Percentiles rank a stretch among this genome's conserved stretches.
These are phyloP conservation scores for Paracamarosporium sp. DNA, from an alignment of 2,329 filamentous ascomycete genomes.

Conservation along the genomic window DNA sequence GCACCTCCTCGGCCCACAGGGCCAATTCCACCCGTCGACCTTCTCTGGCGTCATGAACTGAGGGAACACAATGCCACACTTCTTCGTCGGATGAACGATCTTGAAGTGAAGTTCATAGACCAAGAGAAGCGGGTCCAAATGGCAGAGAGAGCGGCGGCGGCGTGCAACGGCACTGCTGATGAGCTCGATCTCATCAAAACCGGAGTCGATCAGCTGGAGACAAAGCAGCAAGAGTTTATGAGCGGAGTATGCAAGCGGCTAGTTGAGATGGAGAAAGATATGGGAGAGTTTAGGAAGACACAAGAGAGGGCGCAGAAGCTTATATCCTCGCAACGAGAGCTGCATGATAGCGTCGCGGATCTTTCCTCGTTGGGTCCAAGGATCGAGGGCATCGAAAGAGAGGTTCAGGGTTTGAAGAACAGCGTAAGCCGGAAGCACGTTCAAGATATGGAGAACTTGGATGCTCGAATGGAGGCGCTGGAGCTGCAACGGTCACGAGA, in stretches of 20 bases:
- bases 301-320: constrained; percentile 4
- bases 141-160: constrained; percentile 1
- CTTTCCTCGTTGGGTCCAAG: background rate
- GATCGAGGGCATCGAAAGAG: background rate
- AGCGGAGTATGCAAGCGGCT: background rate
- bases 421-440: background rate
- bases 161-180: background rate
- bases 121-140: background rate
- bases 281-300: constrained; percentile 3
- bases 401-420: constrained; percentile 1
- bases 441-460: constrained; percentile 1
- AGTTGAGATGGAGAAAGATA: constrained; percentile 1
- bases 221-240: constrained; percentile 1
- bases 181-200: constrained; percentile 2
- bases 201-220: background rate
- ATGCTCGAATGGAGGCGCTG: background rate
- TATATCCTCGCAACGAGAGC: background rate
- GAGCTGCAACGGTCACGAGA: constrained; percentile 3
- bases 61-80: constrained; percentile 35
- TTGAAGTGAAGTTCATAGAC: constrained; percentile 24
- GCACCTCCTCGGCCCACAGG: background rate
- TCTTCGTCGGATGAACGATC: constrained; percentile 32
- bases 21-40: background rate
- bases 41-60: constrained; percentile 3
- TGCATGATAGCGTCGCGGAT: background rate